These are phyloP conservation scores for Micromonas commoda DNA, from an alignment of 139 green algal species.

Conservation along the genomic window DNA sequence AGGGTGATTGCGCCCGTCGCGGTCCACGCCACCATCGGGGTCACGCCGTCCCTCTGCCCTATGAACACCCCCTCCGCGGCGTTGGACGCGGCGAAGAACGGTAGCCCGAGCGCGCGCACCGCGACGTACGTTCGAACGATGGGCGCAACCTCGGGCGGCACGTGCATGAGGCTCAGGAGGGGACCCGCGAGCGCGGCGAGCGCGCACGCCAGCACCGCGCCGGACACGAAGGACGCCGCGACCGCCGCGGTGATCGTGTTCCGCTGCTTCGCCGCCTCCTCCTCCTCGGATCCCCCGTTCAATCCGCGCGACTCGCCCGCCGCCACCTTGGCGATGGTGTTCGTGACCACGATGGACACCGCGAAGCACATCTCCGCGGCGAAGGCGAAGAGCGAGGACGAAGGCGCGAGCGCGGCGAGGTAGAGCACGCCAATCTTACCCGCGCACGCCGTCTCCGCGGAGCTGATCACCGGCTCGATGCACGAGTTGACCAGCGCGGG, in stretches of 20 bases:
- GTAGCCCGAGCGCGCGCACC: not conserved
- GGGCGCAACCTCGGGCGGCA: not conserved
- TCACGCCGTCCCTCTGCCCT: not conserved
- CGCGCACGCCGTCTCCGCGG: not conserved
- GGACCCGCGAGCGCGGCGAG: not conserved
- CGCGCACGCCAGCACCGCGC: not conserved
- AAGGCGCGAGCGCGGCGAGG: not conserved
- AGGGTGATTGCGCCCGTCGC: not conserved
- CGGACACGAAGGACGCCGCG: not conserved
- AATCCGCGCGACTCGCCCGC: too few species aligned
- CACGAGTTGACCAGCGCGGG: not conserved
- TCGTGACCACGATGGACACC: not conserved
- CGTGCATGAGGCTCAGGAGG: not conserved
- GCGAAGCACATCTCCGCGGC: not conserved
- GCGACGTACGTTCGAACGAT: not conserved
- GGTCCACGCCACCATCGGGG: not conserved
- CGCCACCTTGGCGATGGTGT: not conserved
- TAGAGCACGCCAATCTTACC: not conserved
- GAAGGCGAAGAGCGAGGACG: not conserved
- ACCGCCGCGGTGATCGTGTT: not conserved
- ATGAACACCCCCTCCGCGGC: not conserved
- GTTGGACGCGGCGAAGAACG: not conserved
- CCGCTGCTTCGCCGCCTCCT: not conserved
- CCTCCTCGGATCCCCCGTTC: not conserved
- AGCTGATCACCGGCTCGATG: not conserved